phyloP scores from a whole-genome alignment of 139 green algal species.

The Zygnema cylindricum region DNA sequence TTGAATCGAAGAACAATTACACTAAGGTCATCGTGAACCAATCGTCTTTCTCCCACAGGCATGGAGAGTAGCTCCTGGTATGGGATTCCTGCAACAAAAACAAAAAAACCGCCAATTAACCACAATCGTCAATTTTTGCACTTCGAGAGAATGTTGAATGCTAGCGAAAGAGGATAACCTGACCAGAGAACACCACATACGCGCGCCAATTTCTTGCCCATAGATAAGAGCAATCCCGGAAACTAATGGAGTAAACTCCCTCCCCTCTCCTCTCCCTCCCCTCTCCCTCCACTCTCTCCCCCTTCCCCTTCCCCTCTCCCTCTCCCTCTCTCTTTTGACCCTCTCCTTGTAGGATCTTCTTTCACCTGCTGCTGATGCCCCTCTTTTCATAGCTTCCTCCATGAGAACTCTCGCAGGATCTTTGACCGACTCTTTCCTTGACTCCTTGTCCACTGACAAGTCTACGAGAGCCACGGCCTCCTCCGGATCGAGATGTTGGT shows the following conservation, averaged over 20 bases:
- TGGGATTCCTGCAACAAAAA: background rate
- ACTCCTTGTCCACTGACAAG: background rate
- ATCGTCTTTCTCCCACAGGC: background rate
- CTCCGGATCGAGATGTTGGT: conserved; percentile 9
- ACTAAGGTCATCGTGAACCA: background rate
- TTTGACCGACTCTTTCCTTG: background rate
- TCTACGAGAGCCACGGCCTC: background rate
- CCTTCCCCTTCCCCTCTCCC: too few relatives aligned
- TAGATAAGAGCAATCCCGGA: too few relatives aligned
- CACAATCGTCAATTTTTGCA: too few relatives aligned
- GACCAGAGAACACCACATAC: background rate
- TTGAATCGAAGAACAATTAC: background rate
- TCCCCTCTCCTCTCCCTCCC: too few relatives aligned
- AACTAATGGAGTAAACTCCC: too few relatives aligned
- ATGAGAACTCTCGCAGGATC: background rate
- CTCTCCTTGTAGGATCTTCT: background rate
- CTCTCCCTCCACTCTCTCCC: too few relatives aligned
- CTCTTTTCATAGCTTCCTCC: background rate
- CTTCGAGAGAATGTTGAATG: background rate
- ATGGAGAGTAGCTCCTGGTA: background rate
- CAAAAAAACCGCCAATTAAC: background rate
- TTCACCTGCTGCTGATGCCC: background rate
- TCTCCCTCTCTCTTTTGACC: background rate
- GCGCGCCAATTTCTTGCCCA: background rate
- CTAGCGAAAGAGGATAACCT: background rate